phyloP scores from a whole-genome alignment of 1,284 basidiomycete genomes.

The Heliocybe sulcata region DNA sequence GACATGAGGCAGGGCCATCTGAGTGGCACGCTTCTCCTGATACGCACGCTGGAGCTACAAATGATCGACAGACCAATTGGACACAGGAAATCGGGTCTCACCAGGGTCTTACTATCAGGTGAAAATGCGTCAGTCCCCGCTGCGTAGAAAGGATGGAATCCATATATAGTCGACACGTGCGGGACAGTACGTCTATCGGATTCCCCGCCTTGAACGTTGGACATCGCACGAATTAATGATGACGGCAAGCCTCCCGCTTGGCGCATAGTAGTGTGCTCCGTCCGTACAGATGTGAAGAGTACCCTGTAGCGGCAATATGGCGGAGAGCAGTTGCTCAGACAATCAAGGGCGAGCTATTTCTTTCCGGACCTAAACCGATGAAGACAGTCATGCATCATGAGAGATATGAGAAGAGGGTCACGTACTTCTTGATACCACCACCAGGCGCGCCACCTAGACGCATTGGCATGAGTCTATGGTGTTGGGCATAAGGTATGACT shows the following conservation, averaged over 20 bases:
- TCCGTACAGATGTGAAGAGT: background rate
- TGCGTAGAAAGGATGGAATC: too few relatives aligned
- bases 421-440: conserved; percentile 78
- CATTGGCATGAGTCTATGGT: too few relatives aligned
- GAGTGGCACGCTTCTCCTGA: background rate
- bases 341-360: conserved; percentile 56
- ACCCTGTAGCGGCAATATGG: too few relatives aligned
- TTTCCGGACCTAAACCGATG: conserved; percentile 52
- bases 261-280: too few relatives aligned
- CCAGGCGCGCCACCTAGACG: conserved; percentile 55
- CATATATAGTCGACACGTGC: too few relatives aligned
- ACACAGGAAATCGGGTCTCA: background rate
- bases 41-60: background rate
- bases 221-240: too few relatives aligned
- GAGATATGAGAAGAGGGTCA: conserved; percentile 8
- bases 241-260: too few relatives aligned
- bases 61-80: background rate
- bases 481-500: conserved; percentile 13
- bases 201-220: too few relatives aligned
- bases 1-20: background rate
- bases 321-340: too few relatives aligned
- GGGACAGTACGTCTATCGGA: too few relatives aligned
- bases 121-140: background rate
- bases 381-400: background rate
- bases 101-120: too few relatives aligned